Percentiles rank a stretch among this genome's conserved stretches.
These are phyloP conservation scores for Breynia disticha DNA, from an alignment of 441 rosid genomes.

Conservation along the genomic window DNA sequence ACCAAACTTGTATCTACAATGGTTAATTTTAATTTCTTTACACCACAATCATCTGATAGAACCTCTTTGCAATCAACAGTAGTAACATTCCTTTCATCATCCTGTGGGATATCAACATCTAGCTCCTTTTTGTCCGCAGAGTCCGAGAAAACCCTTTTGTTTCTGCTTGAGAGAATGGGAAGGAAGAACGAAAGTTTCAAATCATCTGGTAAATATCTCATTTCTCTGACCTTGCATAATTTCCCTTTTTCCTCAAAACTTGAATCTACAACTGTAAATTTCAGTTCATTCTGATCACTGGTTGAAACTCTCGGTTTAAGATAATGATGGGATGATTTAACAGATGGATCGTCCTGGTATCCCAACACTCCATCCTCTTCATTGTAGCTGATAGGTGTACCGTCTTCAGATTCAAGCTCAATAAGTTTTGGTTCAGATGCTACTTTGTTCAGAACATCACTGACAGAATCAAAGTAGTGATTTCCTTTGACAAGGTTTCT, in stretches of 20 bases:
- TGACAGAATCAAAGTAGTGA: slow-evolving; percentile 69
- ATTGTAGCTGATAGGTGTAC: slow-evolving; percentile 16
- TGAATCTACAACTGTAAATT: slow-evolving; percentile 60
- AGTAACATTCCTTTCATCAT: slow-evolving; percentile 17
- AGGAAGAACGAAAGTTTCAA: slow-evolving; percentile 21
- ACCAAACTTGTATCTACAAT: slow-evolving; percentile 54
- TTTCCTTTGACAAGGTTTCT: slow-evolving; percentile 56
- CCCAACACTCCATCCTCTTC: slow-evolving; percentile 24
- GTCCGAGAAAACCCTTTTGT: slow-evolving; percentile 14
- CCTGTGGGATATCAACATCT: slow-evolving; percentile 17
- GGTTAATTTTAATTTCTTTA: slow-evolving; percentile 27
- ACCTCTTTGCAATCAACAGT: slow-evolving; percentile 13
- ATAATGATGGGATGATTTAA: slow-evolving; percentile 26
- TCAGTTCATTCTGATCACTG: slow-evolving; percentile 25
- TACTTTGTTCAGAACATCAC: slow-evolving; percentile 61
- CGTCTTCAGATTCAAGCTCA: slow-evolving; percentile 48
- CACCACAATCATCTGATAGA: slow-evolving; percentile 10
- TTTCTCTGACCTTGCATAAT: slow-evolving; percentile 34
- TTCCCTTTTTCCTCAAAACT: slow-evolving; percentile 38
- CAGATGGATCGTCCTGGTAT: slow-evolving; percentile 35
- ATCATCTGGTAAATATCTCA: slow-evolving; percentile 32
- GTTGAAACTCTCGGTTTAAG: slow-evolving; percentile 53
- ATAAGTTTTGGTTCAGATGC: slow-evolving; percentile 64
- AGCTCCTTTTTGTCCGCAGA: slow-evolving; percentile 14
- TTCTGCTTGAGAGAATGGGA: slow-evolving; percentile 17